A percentile compares a stretch with the other conserved stretches of the same genome.
Conservation (phyloP, 345 rosid species). For the Leavenworthia alabamica region DNA sequence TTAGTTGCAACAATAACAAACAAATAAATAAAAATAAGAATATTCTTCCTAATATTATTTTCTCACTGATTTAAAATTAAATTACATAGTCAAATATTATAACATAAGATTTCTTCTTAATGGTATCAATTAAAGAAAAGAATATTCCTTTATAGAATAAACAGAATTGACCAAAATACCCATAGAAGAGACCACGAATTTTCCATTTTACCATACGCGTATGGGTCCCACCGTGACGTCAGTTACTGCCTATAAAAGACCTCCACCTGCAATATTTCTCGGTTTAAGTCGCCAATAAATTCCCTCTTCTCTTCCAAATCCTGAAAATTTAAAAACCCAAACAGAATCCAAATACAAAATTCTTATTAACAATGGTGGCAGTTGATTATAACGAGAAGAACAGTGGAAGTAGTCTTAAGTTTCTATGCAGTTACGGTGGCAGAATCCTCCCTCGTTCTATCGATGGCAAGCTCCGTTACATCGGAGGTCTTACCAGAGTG, state of each 20-base stretch:
- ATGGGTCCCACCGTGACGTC: constrained; percentile 9
- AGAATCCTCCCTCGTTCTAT: constrained; percentile 57
- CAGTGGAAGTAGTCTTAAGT: constrained; percentile 42
- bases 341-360: too few species aligned
- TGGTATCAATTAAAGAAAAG: background rate
- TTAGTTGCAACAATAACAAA: background rate
- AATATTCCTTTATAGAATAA: constrained; percentile 25
- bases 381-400: constrained; percentile 17
- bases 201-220: constrained; percentile 19
- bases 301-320: constrained; percentile 10
- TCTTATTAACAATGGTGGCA: constrained; percentile 23
- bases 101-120: background rate
- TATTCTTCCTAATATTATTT: too few species aligned
- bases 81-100: background rate
- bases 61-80: too few species aligned
- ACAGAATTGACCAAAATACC: constrained; percentile 19
- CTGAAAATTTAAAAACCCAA: background rate
- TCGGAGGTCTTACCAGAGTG: constrained; percentile 74
- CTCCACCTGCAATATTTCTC: constrained; percentile 14
- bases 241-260: constrained; percentile 16
- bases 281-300: constrained; percentile 15
- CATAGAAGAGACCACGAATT: constrained; percentile 15
- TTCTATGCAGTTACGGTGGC: constrained; percentile 84
- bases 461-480: constrained; percentile 79
- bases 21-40: background rate